Evolutionary conservation across 768 basidiomycete genomes (phyloP).

Genomic region (Mycena galericulata): DNA sequence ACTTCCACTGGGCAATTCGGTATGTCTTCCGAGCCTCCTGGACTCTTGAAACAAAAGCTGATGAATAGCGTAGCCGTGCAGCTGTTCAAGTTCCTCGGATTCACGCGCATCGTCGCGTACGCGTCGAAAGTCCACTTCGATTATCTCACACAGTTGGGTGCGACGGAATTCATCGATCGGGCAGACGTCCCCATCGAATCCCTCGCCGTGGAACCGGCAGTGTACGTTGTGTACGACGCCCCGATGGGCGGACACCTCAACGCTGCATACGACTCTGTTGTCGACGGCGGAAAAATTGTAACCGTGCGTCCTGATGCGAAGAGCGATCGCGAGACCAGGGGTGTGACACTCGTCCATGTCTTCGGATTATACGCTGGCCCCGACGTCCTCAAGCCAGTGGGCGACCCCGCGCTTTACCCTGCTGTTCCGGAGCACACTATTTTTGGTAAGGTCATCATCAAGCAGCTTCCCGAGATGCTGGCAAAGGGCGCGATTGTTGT

Average conservation of each 20-base stretch:
- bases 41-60: no score
- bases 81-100: constrained; percentile 55
- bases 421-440: constrained; percentile 6
- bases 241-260: no score
- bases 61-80: constrained; percentile 55
- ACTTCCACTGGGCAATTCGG: no score
- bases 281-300: no score
- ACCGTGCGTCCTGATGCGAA: no score
- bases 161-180: constrained; percentile 49
- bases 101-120: constrained; percentile 49
- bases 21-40: no score
- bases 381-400: background rate
- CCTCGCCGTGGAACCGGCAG: constrained; percentile 42
- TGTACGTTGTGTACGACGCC: constrained; percentile 49
- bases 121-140: constrained; percentile 51
- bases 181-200: constrained; percentile 11
- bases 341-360: background rate
- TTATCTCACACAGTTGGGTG: constrained; percentile 47
- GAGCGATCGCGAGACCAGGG: no score
- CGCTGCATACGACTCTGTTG: no score
- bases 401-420: background rate
- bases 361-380: background rate
- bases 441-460: constrained; percentile 5
- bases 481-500: constrained; percentile 4
- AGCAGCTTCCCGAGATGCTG: constrained; percentile 9